Base-by-base conservation (phyloP, 2,329 filamentous ascomycete species). In the Sclerotinia minor region DNA sequence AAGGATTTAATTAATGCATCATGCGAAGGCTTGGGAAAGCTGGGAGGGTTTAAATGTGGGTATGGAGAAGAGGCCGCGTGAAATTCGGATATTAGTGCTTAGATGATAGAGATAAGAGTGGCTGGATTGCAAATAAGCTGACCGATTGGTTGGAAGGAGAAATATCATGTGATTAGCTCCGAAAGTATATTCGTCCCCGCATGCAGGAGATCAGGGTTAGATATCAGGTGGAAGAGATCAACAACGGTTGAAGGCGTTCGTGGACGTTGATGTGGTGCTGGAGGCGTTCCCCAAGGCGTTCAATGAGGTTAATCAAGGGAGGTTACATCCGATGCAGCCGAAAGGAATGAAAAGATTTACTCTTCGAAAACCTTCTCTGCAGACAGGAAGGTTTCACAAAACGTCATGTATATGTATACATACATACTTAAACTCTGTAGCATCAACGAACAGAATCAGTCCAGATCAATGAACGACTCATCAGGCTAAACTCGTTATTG, bases 41-140 rank as follows among this genome's bases (percentile, higher is more conserved):
- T 26, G 35, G n/a, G 17, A 38, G 53, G 32, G 24, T 57, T 41
- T n/a, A 24, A 19, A 32, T 60, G 19, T 35, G 57, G 57, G 44
- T 61, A 61, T 61, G 58, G 58, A 61, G 58, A 49, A 61, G 58
- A 49, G 13, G 21, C 44, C 44, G 44, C 58, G 44, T 61, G 58
- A 49, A 61, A 59, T 49, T 61, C 58, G 58, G 58, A 49, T 61
- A 61, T 61, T 49, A 61, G 44, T 61, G 58, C 58, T 17, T 7
- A 29, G n/a, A 15, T 29, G 9, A 29, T 15, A 45, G 41, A 59
- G 59, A 63, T 63, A 63, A 63, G 59, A 63, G 45, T 63, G 29
- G 29, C n/a, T 63, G 45, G 45, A 50, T 63, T 63, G 1, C 26
- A 50, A 50, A 50, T 50, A 26, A 13, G 5, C 26, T 63, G 59